Conservation (phyloP, 768 basidiomycete species). For the Suillus subluteus region DNA sequence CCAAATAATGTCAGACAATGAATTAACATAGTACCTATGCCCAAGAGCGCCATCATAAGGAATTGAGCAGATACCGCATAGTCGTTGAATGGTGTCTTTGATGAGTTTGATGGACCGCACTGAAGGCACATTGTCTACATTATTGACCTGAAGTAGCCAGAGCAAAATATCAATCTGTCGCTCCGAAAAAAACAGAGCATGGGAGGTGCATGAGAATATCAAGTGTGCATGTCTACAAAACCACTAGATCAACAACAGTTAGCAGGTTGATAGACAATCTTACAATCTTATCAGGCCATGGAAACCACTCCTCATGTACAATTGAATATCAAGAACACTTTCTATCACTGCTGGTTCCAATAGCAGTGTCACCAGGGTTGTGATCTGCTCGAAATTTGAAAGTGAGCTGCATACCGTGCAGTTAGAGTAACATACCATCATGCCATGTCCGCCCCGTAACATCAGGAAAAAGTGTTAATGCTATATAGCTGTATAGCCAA, state of each 20-base stretch:
- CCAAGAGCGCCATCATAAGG: constrained; percentile 35
- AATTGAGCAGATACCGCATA: constrained; percentile 29
- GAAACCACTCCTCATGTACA: no score
- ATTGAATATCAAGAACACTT: no score
- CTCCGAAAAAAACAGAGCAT: constrained; percentile 32
- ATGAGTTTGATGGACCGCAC: constrained; percentile 10
- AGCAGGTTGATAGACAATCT: no score
- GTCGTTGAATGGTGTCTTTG: constrained; percentile 23
- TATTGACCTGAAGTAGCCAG: constrained; percentile 29
- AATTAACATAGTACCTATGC: constrained; percentile 37
- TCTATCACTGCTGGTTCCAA: no score
- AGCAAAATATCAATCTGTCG: constrained; percentile 33
- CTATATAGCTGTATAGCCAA: no score
- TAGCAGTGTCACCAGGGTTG: no score
- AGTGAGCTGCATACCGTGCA: no score
- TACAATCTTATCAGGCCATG: no score
- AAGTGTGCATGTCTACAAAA: constrained; percentile 28
- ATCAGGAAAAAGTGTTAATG: no score
- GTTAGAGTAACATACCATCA: no score
- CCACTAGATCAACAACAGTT: not conserved
- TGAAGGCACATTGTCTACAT: constrained; percentile 26
- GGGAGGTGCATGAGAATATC: constrained; percentile 38
- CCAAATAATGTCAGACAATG: constrained; percentile 32
- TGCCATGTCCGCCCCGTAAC: no score
- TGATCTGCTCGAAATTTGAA: no score